Evolutionary conservation across 352 stramenopile genomes (phyloP), one percentile per base, ranked within the genome.

Genomic region (Globisporangium echinulatum): DNA sequence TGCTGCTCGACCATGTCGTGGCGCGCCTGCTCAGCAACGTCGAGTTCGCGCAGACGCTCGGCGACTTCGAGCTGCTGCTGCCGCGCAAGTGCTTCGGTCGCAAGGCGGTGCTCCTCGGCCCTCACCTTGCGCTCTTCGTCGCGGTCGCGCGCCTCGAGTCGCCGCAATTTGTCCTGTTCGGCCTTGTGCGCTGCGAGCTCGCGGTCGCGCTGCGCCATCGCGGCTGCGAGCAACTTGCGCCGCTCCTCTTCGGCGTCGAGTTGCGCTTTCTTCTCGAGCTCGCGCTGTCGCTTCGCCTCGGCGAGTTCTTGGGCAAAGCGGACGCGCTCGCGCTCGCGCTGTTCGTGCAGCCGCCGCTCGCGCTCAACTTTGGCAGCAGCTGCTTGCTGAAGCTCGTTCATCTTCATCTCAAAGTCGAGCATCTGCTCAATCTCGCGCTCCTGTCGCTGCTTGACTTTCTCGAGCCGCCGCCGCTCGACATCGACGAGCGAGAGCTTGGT

Each of bases 381-480:
- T 56, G 89, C 78, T 56, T 93, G 74, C 55, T 96, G 85, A 15
- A 94, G 69, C 49, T 79, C 75, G 64, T 76, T 90, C 85, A 94
- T 91, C 61, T 96, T 96, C 58, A 95, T 88, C 65, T 97, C 88
- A 55, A 94, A 97, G 48, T 90, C 78, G n/a, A 97, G 75, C 82
- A 97, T 94, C 77, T 97, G 88, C 56, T 94, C 86, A 0, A 97
- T 66, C 52, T 93, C 84, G 1, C 79, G 79, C 56, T 95, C 79
- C 67, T 93, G 83, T 3, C 83, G 78, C 11, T 79, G 66, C 51
- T 82, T 74, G 17, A 94, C 68, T 50, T 94, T 94, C 54, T 90
- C 82, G 2, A 94, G 70, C 36, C 85, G 69, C 38, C 78, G 70
- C 7, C 78, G 63, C 60, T 94, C 85, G 38, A 92, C 74, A 9